Conservation (phyloP, 345 rosid species). For the Isatis tinctoria region DNA sequence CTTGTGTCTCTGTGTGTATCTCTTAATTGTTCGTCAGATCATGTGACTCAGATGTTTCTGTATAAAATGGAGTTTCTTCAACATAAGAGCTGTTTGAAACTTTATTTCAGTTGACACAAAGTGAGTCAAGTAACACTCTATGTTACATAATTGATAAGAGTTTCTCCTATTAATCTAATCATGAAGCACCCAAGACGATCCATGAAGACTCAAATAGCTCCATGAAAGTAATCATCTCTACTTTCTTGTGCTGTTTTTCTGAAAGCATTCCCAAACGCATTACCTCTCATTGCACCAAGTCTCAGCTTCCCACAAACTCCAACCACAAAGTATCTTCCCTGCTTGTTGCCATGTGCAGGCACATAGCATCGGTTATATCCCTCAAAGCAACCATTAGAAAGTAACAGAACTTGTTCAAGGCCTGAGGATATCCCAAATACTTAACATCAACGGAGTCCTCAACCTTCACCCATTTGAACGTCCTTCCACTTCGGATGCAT, state of each 20-base stretch:
- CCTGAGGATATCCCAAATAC: slow-evolving; percentile 89
- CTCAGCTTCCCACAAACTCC: slow-evolving; percentile 95
- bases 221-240: slow-evolving; percentile 83
- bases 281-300: slow-evolving; percentile 87
- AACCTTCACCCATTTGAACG: slow-evolving; percentile 94
- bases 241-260: slow-evolving; percentile 81
- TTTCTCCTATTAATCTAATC: slow-evolving; percentile 52
- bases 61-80: not conserved
- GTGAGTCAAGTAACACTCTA: not conserved
- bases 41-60: not conserved
- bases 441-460: slow-evolving; percentile 73
- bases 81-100: too few species aligned
- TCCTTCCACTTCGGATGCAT: slow-evolving; percentile 80
- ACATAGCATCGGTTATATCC: slow-evolving; percentile 85
- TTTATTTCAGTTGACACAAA: too few species aligned
- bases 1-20: not conserved
- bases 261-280: slow-evolving; percentile 85
- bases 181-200: slow-evolving; percentile 82
- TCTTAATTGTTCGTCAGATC: not conserved
- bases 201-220: slow-evolving; percentile 98
- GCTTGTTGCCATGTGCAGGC: slow-evolving; percentile 74
- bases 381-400: slow-evolving; percentile 94
- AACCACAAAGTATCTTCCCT: slow-evolving; percentile 69
- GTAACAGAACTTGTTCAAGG: slow-evolving; percentile 89
- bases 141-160: slow-evolving; percentile 21